Conservation (phyloP, 495 filamentous ascomycete species). For the Chaetomium cochliodes region DNA sequence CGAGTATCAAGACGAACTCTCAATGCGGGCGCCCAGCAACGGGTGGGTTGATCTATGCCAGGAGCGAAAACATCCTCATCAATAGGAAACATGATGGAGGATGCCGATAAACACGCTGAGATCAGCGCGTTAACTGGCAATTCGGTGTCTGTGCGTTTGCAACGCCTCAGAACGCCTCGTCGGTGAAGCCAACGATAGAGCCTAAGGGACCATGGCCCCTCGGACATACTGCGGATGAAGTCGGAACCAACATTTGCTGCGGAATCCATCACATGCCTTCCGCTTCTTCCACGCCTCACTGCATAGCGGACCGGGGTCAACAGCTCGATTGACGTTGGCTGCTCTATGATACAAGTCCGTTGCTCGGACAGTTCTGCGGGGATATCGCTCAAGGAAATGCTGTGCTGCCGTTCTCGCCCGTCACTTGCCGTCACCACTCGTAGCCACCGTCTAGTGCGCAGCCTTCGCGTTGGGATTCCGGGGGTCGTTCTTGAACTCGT, state of each 20-base stretch:
- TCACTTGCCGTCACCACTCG: constrained; percentile 17
- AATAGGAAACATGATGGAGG: constrained; percentile 31
- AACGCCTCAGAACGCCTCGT: background rate
- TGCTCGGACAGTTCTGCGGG: constrained; percentile 20
- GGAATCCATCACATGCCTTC: background rate
- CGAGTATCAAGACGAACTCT: constrained; percentile 36
- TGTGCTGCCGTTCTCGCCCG: constrained; percentile 26
- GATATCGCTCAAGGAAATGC: constrained; percentile 26
- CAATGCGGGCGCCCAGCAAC: constrained; percentile 41
- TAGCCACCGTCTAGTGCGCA: constrained; percentile 36
- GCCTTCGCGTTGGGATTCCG: constrained; percentile 76
- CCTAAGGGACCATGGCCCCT: too few species aligned
- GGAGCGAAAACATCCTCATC: constrained; percentile 38
- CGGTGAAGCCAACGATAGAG: background rate
- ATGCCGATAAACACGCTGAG: constrained; percentile 36
- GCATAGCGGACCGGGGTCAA: constrained; percentile 10
- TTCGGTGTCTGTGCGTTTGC: constrained; percentile 16
- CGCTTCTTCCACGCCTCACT: constrained; percentile 14
- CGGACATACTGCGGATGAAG: too few species aligned
- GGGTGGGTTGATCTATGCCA: constrained; percentile 40
- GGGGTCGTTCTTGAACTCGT: constrained; percentile 94
- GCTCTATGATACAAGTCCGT: constrained; percentile 39
- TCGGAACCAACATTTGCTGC: background rate
- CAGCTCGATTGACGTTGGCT: constrained; percentile 38
- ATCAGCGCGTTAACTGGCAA: constrained; percentile 36